Conservation (phyloP, 805 yeast species). For the Millerozyma miso region DNA sequence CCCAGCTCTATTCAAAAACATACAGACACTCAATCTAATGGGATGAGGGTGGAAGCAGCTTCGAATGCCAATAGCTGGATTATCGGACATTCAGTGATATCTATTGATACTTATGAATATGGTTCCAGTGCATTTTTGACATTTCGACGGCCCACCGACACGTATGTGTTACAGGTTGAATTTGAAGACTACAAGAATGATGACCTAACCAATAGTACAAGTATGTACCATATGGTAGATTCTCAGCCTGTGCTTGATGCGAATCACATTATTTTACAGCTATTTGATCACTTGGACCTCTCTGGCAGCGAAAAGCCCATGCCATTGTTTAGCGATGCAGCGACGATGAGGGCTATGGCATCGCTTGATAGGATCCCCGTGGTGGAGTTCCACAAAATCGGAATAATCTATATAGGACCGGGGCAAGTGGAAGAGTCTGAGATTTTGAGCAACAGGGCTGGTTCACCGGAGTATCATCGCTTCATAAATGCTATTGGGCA, state of each 20-base stretch:
- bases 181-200: conserved; percentile 28
- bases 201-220: background rate
- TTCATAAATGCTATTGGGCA: conserved; percentile 60
- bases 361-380: conserved; percentile 73
- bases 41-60: conserved; percentile 6
- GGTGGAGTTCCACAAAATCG: conserved; percentile 74
- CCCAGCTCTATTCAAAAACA: conserved; percentile 11
- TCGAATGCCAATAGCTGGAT: conserved; percentile 48
- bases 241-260: conserved; percentile 19
- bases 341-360: conserved; percentile 46
- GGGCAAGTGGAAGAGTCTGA: conserved; percentile 61
- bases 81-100: conserved; percentile 51
- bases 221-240: background rate
- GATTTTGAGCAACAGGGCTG: conserved; percentile 58
- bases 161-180: conserved; percentile 41
- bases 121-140: conserved; percentile 51
- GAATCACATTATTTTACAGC: conserved; percentile 49
- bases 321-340: conserved; percentile 46
- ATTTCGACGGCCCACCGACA: conserved; percentile 66
- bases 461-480: conserved; percentile 58
- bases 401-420: conserved; percentile 69
- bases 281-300: conserved; percentile 40
- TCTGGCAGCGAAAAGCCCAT: conserved; percentile 37
- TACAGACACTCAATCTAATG: background rate
- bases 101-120: conserved; percentile 48